Base-by-base conservation (phyloP, 257 asterid genomes). In the Solanum arcanum region DNA sequence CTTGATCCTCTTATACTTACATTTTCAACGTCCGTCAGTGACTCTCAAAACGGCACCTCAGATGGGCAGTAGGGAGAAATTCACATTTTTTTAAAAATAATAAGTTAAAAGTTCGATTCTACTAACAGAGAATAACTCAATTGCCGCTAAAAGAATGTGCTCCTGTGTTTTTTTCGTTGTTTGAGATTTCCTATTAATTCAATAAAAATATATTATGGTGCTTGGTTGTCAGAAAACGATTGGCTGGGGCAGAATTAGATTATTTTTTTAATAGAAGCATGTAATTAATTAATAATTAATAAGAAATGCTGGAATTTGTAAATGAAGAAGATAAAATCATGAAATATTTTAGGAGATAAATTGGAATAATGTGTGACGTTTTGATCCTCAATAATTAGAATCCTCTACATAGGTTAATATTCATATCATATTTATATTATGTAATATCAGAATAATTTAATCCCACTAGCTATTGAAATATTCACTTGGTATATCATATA, bases 361-460 rank as follows among this genome's bases (percentile, higher is more conserved):
- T 42, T n/a, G 60, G 83, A 76, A 77, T 14, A 15, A 60, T 60
- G 29, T 13, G 25, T 77, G 64, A 77, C 64, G 35, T 10, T 78
- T 78, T 23, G 90, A 88, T 89, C 83, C 86, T 52, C 14, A 21
- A 75, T 89, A 78, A 78, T 42, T 8, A 77, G 90, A 90, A 86
- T 88, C 83, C 83, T 64, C 41, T 31, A n/a, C 56, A 37, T 25
- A 77, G 7, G 86, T 88, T 88, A 91, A 90, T 81, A 91, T 86
- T 44, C 39, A 6, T 68, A 27, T 68, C 74, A 62, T 60, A 56
- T 56, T 2, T 14, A 33, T 11, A 20, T 12, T 6, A 37, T 74
- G 44, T 23, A 37, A 37, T 91, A 93, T 83, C 35, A 47, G 88
- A 37, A 66, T 83, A 88, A 13, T 41, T n/a, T 41, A 75, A 75